phyloP scores from a whole-genome alignment of 2,329 filamentous ascomycete species.

The Aspergillus udagawae region DNA sequence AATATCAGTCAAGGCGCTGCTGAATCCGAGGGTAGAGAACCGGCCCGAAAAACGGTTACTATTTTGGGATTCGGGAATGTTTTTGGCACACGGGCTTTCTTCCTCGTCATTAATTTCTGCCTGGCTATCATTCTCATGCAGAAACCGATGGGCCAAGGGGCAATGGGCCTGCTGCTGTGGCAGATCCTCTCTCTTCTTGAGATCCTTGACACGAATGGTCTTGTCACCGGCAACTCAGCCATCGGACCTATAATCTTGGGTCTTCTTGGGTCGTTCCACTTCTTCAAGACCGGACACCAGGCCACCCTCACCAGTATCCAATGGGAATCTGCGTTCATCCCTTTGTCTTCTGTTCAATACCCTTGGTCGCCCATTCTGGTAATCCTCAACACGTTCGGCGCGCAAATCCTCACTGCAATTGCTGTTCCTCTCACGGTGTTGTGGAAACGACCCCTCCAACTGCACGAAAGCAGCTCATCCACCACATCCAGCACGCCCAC shows the following conservation, averaged over 20 bases:
- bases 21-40: constrained; percentile 41
- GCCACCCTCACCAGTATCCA: constrained; percentile 83
- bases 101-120: constrained; percentile 75
- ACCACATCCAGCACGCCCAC: constrained; percentile 24
- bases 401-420: constrained; percentile 76
- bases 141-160: constrained; percentile 90
- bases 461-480: constrained; percentile 45
- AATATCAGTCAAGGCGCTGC: constrained; percentile 47
- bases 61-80: constrained; percentile 90
- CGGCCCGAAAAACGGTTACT: constrained; percentile 54
- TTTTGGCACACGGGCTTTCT: constrained; percentile 84
- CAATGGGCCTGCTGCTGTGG: constrained; percentile 77
- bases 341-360: constrained; percentile 75
- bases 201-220: constrained; percentile 58
- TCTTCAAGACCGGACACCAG: constrained; percentile 97
- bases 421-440: constrained; percentile 76
- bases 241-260: constrained; percentile 82
- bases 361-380: constrained; percentile 85
- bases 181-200: constrained; percentile 76
- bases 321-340: constrained; percentile 94
- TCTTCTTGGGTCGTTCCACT: constrained; percentile 88
- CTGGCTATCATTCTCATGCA: constrained; percentile 74
- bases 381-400: constrained; percentile 79
- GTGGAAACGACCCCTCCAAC: constrained; percentile 83
- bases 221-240: constrained; percentile 57